Base-by-base conservation (phyloP, 2,329 filamentous ascomycete species). In the Endothia cerciana region DNA sequence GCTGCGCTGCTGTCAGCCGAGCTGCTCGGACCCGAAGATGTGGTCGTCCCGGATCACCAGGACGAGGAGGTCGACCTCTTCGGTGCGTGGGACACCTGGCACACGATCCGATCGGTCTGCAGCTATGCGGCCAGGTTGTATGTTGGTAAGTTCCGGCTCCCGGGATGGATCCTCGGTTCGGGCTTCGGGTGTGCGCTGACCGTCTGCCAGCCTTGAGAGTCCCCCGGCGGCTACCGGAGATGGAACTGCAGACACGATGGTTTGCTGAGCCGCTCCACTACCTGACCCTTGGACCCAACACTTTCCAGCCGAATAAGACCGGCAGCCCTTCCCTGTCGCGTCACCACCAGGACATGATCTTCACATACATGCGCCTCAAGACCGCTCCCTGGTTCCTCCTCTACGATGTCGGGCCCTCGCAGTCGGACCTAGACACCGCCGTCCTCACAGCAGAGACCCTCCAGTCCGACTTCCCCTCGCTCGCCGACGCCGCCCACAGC, bases 81-180 rank as follows among this genome's bases (percentile, higher is more conserved):
- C 77, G 89, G 89, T 62, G 85, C 89, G 2, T 99, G 96, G 96
- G 94, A 98, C 77, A 90, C 91, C 1, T 99, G 95, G 95, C 90
- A 99, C 76, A 84, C 90, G 28, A 91, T 99, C 73, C 87, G 95
- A 62, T 90, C 89, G 62, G 82, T 93, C 65, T 97, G 93, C 85
- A 91, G 89, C 79, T 98, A 99, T 78, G 90, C 90, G 77, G 80
- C 85, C 65, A 87, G 93, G 75, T 83, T 99, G 45, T 90, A 88
- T 73, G 87, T 97, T 77, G 92, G 94, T 97, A 89, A 82, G 92
- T 75, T 28, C 22, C n/a, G 8, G 7, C 41, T 15, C 25, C 28
- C 15, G 11, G n/a, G 1, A 19, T 22, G n/a, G n/a, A 6, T 36
- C 33, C 25, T 33, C 4, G 11, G 36, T 19, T 2, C 28, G 8